phyloP scores from a whole-genome alignment of 441 rosid genomes.

The Bocquillonia castaneifolia region DNA sequence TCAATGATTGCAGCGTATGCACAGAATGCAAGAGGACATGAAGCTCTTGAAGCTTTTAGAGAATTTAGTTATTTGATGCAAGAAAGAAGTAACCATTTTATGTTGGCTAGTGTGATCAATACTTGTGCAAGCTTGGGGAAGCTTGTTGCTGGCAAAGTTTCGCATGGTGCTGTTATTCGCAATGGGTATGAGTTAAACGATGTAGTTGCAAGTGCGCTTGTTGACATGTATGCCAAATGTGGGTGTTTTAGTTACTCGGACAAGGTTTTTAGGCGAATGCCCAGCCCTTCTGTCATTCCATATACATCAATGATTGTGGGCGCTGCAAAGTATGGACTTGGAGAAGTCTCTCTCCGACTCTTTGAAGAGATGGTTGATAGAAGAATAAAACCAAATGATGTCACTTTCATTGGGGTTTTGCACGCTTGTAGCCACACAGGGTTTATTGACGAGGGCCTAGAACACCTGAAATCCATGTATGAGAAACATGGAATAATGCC shows the following conservation, averaged over 20 bases:
- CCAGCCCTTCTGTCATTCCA: slow-evolving; percentile 48
- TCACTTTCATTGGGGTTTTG: slow-evolving; percentile 61
- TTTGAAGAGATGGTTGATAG: slow-evolving; percentile 56
- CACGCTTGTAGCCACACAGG: slow-evolving; percentile 85
- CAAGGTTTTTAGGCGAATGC: slow-evolving; percentile 46
- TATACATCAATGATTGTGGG: slow-evolving; percentile 79
- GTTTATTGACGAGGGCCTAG: slow-evolving; percentile 55
- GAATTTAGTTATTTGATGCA: slow-evolving; percentile 28
- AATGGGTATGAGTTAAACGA: slow-evolving; percentile 39
- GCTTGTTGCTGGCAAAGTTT: slow-evolving; percentile 53
- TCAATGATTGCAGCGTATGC: slow-evolving; percentile 68
- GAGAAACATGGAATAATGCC: slow-evolving; percentile 47
- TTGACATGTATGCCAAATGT: slow-evolving; percentile 84
- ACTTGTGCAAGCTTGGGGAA: slow-evolving; percentile 69
- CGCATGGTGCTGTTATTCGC: slow-evolving; percentile 57
- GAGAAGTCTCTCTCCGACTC: slow-evolving; percentile 45
- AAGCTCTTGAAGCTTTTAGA: slow-evolving; percentile 56
- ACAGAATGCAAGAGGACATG: slow-evolving; percentile 61
- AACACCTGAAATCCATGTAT: slow-evolving; percentile 45
- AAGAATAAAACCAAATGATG: slow-evolving; percentile 59
- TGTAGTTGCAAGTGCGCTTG: slow-evolving; percentile 57
- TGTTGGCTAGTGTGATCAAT: slow-evolving; percentile 59
- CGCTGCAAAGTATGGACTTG: slow-evolving; percentile 68
- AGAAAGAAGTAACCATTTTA: slow-evolving; percentile 49
- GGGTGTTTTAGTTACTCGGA: slow-evolving; percentile 51